Conservation (phyloP, 345 rosid genomes). For the Eucalyptus tenuipes region DNA sequence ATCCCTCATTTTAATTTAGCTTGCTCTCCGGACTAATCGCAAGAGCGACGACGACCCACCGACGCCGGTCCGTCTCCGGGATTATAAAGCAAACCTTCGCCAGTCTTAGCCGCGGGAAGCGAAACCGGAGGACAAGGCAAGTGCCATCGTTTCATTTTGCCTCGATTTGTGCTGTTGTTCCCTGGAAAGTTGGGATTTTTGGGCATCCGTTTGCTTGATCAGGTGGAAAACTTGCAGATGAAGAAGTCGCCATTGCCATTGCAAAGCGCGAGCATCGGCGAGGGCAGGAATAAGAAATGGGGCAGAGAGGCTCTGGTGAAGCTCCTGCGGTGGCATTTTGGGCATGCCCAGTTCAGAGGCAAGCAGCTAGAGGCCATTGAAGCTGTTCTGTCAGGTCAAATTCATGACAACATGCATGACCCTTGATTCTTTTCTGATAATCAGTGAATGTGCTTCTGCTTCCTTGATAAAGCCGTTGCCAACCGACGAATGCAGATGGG, state of each 20-base stretch:
- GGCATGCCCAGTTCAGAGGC: slow-evolving; percentile 73
- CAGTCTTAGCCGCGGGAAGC: background rate
- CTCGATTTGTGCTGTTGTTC: background rate
- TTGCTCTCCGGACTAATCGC: background rate
- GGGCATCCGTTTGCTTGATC: background rate
- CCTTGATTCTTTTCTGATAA: background rate
- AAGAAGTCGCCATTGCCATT: slow-evolving; percentile 62
- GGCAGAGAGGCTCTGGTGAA: slow-evolving; percentile 69
- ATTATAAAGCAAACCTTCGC: background rate
- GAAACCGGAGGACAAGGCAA: background rate
- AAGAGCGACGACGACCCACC: background rate
- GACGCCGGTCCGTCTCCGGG: background rate
- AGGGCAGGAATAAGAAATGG: slow-evolving; percentile 10
- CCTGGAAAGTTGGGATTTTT: background rate
- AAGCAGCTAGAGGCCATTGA: slow-evolving; percentile 85
- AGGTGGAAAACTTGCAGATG: slow-evolving; percentile 12
- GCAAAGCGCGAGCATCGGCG: slow-evolving; percentile 25
- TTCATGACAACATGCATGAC: background rate
- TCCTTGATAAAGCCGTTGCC: background rate
- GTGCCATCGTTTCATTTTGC: background rate
- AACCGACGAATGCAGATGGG: background rate
- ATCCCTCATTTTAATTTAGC: background rate
- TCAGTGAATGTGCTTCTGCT: background rate
- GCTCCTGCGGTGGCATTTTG: slow-evolving; percentile 94
- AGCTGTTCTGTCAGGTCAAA: slow-evolving; percentile 65